phyloP scores from a whole-genome alignment of 331 rosid species.

The Acacia concinna region DNA sequence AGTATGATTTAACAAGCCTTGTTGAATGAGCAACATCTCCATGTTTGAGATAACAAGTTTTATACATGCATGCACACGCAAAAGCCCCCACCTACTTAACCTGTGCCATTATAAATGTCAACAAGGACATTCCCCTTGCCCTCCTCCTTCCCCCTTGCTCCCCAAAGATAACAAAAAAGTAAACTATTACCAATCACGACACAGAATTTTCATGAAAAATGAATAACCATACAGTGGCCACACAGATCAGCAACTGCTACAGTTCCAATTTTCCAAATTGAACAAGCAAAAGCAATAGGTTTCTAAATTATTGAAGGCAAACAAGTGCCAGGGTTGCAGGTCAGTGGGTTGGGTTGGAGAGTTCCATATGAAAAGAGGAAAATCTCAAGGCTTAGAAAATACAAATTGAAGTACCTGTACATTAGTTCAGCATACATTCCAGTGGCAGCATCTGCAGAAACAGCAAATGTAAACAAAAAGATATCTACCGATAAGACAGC shows the following conservation, averaged over 20 bases:
- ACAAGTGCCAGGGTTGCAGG: neutral
- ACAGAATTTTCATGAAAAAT: neutral
- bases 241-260: neutral
- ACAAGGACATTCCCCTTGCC: neutral
- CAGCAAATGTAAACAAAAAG: slow-evolving; percentile 6
- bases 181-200: neutral
- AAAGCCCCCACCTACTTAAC: neutral
- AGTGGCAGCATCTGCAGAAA: slow-evolving; percentile 84
- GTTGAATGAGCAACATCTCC: slow-evolving; percentile 1
- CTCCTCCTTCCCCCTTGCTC: neutral
- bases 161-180: neutral
- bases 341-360: neutral
- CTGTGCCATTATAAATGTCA: neutral
- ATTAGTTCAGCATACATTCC: slow-evolving; percentile 81
- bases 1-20: slow-evolving; percentile 15
- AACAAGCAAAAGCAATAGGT: neutral
- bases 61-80: neutral
- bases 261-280: neutral
- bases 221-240: neutral
- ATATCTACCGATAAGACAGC: neutral
- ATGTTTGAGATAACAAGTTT: neutral
- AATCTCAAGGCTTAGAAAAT: slow-evolving; percentile 13
- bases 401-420: slow-evolving; percentile 56
- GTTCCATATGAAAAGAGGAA: slow-evolving; percentile 7
- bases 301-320: neutral